Base-by-base conservation (phyloP, 495 filamentous ascomycete species). In the Amniculicola lignicola region DNA sequence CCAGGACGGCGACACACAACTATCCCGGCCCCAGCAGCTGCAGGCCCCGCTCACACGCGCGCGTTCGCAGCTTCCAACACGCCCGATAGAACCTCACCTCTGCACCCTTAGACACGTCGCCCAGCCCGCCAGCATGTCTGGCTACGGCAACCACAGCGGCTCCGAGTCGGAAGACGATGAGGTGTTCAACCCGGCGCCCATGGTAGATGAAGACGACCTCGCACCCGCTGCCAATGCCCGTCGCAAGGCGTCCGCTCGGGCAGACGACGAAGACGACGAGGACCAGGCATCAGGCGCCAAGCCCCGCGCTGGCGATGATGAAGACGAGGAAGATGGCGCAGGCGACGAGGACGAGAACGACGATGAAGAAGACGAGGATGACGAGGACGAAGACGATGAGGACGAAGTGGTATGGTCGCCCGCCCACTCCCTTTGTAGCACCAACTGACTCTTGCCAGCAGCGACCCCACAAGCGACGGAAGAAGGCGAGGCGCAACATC, bases 121-220 rank as follows among this genome's bases (percentile, higher is more conserved):
- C 35, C 27, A 14, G 14, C 5, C 23, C 14, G 4, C 52, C 22
- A 49, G 33, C 38, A 65, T 63, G 59, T 42, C 61, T 23, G 45
- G 28, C 19, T 56, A 47, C 45, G 59, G 55, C 33, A 73, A 78
- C 46, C 72, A 79, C 27, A 73, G 80, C 61, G 86, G 84, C 51
- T 88, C 84, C 49, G 87, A 83, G n/a, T 81, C 88, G 19, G 87
- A 90, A 47, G 86, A 90, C 50, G 87, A 89, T 61, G 83, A 88
- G 60, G n/a, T n/a, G n/a, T 91, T 92, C 72, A 90, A 92, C 66
- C 88, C 88, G 24, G 76, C 74, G 21, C 80, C 82, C 9, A 81
- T 74, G 43, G 82, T 86, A 47, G 68, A 84, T 37, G 87, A 89
- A 41, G 73, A 79, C 43, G 72, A 72, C 12, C 65, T 24, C 27